Base-by-base conservation (phyloP, 2,329 filamentous ascomycete genomes). In the Cryoendolithus antarcticus region DNA sequence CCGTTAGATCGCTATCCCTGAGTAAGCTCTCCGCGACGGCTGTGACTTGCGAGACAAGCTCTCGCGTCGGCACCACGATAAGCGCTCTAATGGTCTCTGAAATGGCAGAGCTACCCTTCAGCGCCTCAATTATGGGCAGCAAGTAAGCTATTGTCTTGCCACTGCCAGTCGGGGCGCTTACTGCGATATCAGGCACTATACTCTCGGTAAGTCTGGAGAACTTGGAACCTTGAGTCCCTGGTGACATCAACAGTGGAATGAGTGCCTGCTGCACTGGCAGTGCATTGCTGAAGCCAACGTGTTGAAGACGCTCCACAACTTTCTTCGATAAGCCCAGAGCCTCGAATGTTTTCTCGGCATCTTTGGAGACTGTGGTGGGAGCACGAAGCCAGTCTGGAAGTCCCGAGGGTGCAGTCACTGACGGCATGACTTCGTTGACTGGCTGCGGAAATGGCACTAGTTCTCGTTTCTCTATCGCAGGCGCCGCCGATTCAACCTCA, bases 131-230 rank as follows among this genome's bases (percentile, higher is more conserved):
- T 42, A 98, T 77, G 0, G 91, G 91, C 2, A 98, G 65, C 1
- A 89, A 75, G 54, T 98, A 98, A 0, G 89, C 82, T 10, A 98
- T 62, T 0, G 91, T 98, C 58, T 98, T 98, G 41, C 91, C 91
- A 1, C 91, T 96, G 6, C 91, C 91, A 0, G 91, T 98, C 1
- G 89, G 83, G 0, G 93, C 91, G 6, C 86, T 91, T 2, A 98
- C 80, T 33, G 93, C 80, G 4, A 98, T 62, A 58, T 98, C 91
- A 32, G 72, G 70, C 6, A 57, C 0, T n/a, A 55, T 40, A 13
- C 37, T 37, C 30, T 56, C 51, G 9, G 51, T 51, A 4, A 53
- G 54, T 9, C 49, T 46, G 3, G 48, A 24, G 35, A 42, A 55
- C 3, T 30, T 42, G 9, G 54, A 45, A 3, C 53, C 55, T 21